phyloP scores from a whole-genome alignment of 305 asterid species.

The Fraxinus floribunda region DNA sequence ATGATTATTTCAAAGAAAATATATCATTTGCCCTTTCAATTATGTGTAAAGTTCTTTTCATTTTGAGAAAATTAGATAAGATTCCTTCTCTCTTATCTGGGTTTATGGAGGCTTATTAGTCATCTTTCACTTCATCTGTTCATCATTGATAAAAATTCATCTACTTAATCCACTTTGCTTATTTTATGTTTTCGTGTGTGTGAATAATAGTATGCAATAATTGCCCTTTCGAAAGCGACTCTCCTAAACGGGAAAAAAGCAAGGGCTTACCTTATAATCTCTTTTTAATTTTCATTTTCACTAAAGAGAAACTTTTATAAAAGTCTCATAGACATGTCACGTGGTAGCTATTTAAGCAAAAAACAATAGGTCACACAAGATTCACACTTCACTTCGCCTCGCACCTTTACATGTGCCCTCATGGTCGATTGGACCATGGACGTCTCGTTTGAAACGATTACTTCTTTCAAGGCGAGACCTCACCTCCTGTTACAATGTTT shows the following conservation, averaged over 20 bases:
- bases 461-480: background rate
- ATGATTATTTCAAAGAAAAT: background rate
- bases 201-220: background rate
- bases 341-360: no score
- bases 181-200: constrained; percentile 11
- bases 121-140: constrained; percentile 28
- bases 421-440: background rate
- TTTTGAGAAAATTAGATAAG: constrained; percentile 23
- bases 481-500: background rate
- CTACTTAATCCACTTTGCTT: constrained; percentile 12
- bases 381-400: background rate
- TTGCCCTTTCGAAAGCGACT: background rate
- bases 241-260: no score
- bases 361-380: background rate
- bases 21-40: constrained; percentile 25
- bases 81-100: constrained; percentile 21
- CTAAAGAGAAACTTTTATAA: no score
- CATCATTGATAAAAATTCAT: background rate
- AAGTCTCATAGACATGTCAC: no score
- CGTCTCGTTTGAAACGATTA: background rate
- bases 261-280: background rate
- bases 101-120: constrained; percentile 16
- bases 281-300: no score
- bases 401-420: background rate
- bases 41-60: constrained; percentile 19